Evolutionary conservation across 805 yeast species (phyloP).

Genomic region (Wickerhamomyces chaumierensis): DNA sequence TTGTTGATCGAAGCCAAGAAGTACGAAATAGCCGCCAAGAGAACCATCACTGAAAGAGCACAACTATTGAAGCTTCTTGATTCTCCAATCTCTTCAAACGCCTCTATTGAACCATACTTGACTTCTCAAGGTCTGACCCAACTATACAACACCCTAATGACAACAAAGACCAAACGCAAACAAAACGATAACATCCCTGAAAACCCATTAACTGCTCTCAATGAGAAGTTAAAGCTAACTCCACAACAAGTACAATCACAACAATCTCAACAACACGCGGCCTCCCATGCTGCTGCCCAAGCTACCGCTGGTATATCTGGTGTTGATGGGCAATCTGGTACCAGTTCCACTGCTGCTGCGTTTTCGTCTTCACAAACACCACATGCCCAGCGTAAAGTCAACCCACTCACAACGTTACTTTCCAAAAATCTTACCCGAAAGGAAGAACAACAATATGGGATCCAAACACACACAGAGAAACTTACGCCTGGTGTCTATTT

Average conservation of each 20-base stretch:
- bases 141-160: constrained; percentile 68
- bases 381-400: constrained; percentile 13
- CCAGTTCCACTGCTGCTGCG: too few relatives aligned
- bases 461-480: constrained; percentile 66
- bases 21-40: constrained; percentile 85
- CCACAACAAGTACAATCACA: too few relatives aligned
- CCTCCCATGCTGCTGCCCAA: too few relatives aligned
- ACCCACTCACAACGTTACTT: constrained; percentile 26
- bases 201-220: constrained; percentile 32
- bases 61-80: constrained; percentile 70
- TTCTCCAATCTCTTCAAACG: constrained; percentile 64
- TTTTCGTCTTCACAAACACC: constrained; percentile 14
- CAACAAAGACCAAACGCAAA: constrained; percentile 48
- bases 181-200: constrained; percentile 28
- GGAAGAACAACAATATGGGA: constrained; percentile 80
- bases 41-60: constrained; percentile 74
- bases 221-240: constrained; percentile 19
- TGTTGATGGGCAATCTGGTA: too few relatives aligned
- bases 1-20: constrained; percentile 85
- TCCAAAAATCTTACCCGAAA: constrained; percentile 43
- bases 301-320: too few relatives aligned
- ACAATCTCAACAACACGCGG: too few relatives aligned
- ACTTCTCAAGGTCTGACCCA: constrained; percentile 87
- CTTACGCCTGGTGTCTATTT: constrained; percentile 62
- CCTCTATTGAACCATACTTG: constrained; percentile 62